These are phyloP conservation scores for Chaetomidium leptoderma DNA, from an alignment of 495 filamentous ascomycete species.

Conservation along the genomic window DNA sequence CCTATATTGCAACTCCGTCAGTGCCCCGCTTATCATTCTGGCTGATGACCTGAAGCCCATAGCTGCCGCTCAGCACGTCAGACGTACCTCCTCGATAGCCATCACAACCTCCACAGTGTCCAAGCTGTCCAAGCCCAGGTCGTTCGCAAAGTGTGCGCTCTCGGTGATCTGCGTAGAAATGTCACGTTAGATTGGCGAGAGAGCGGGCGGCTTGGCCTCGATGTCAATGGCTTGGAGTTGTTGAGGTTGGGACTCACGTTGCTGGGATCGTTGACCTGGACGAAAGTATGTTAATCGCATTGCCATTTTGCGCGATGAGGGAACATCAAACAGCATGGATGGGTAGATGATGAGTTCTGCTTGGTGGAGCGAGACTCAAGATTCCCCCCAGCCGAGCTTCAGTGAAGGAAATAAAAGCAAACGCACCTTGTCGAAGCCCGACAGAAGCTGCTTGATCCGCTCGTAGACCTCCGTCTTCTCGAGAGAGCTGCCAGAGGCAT, in stretches of 20 bases:
- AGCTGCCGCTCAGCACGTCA: too few relatives aligned
- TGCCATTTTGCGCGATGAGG: not conserved
- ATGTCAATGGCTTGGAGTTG: not conserved
- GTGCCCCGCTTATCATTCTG: not conserved
- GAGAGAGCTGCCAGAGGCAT: conserved; percentile 76
- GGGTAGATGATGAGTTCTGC: not conserved
- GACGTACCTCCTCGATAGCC: conserved; percentile 95
- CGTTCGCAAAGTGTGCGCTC: conserved; percentile 86
- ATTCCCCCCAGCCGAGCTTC: too few relatives aligned
- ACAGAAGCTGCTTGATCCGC: conserved; percentile 85
- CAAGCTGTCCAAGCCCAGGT: conserved; percentile 92
- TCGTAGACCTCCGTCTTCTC: conserved; percentile 81
- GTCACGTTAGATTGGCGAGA: conserved; percentile 9
- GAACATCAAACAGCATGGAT: not conserved
- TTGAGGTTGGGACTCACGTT: conserved; percentile 55
- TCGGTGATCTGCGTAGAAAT: conserved; percentile 64
- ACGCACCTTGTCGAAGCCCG: conserved; percentile 95
- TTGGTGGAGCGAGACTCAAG: too few relatives aligned
- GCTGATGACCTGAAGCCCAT: not conserved
- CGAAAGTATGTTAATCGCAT: not conserved
- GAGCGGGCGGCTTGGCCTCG: not conserved
- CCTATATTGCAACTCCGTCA: conserved; percentile 49
- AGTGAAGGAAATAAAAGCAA: conserved; percentile 8
- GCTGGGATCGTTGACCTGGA: conserved; percentile 67
- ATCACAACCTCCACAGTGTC: conserved; percentile 99